These are phyloP conservation scores for Mycena galericulata DNA, from an alignment of 768 basidiomycete genomes.

Conservation along the genomic window DNA sequence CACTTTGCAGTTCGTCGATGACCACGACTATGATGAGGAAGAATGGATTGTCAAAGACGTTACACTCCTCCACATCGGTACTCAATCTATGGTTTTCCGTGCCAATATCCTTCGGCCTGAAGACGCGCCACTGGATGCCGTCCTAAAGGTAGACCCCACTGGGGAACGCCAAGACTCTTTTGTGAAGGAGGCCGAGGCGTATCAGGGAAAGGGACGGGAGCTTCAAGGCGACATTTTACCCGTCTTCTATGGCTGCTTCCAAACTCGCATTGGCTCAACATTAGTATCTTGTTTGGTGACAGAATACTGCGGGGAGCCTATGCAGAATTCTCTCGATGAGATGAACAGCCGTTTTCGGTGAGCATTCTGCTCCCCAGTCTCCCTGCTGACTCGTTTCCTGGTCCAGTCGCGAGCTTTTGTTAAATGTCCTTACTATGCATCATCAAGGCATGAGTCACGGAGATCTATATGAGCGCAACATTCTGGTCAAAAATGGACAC, in stretches of 20 bases:
- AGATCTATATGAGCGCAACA: neutral
- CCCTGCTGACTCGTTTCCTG: neutral
- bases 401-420: neutral
- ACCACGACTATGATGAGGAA: too few species aligned
- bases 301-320: constrained; percentile 1
- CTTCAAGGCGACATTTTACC: neutral
- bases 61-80: too few species aligned
- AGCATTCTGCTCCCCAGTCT: neutral
- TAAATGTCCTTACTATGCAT: neutral
- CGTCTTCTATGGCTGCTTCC: neutral
- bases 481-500: neutral
- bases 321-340: neutral
- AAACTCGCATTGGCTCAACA: neutral
- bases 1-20: too few species aligned
- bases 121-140: neutral
- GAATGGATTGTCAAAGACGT: too few species aligned
- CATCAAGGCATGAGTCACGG: neutral
- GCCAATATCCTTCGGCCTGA: neutral
- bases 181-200: neutral
- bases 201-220: neutral
- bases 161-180: neutral
- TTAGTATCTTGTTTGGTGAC: neutral
- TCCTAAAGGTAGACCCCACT: neutral
- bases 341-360: neutral
- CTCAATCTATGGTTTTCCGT: neutral